phyloP scores from a whole-genome alignment of 805 yeast genomes.

The Tetrapisispora phaffii region DNA sequence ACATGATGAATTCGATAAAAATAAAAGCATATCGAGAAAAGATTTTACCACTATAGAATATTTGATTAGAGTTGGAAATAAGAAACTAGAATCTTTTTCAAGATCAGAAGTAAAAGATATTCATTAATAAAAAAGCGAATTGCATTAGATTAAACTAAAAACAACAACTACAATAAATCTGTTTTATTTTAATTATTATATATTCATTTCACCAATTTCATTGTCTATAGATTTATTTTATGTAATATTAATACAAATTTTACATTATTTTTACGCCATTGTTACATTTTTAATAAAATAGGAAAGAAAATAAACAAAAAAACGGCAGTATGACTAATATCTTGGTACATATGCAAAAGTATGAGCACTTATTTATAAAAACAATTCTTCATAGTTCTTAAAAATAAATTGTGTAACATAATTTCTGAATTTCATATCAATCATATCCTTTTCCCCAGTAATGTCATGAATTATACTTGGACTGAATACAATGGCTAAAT shows the following conservation, averaged over 20 bases:
- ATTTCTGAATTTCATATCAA: slow-evolving; percentile 75
- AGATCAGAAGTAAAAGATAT: slow-evolving; percentile 61
- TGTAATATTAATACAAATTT: too few species aligned
- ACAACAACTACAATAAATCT: too few species aligned
- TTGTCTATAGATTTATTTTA: too few species aligned
- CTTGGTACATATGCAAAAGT: neutral
- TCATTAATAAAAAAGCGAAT: slow-evolving; percentile 19
- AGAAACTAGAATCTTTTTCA: slow-evolving; percentile 61
- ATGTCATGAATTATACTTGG: slow-evolving; percentile 80
- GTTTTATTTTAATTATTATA: too few species aligned
- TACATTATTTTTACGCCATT: too few species aligned
- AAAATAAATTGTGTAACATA: slow-evolving; percentile 62
- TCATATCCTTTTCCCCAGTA: slow-evolving; percentile 70
- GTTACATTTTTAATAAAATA: too few species aligned
- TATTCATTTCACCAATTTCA: too few species aligned
- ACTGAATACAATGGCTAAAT: slow-evolving; percentile 86
- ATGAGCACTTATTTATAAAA: neutral
- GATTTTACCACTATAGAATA: slow-evolving; percentile 84
- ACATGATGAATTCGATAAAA: slow-evolving; percentile 53
- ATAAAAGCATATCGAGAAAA: slow-evolving; percentile 51
- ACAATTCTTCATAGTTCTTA: neutral
- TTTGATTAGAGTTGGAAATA: slow-evolving; percentile 64
- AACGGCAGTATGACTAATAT: too few species aligned
- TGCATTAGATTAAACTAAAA: too few species aligned
- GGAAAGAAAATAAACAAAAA: too few species aligned